Conservation (phyloP, 495 filamentous ascomycete species). For the Hypoxylon cercidicola region DNA sequence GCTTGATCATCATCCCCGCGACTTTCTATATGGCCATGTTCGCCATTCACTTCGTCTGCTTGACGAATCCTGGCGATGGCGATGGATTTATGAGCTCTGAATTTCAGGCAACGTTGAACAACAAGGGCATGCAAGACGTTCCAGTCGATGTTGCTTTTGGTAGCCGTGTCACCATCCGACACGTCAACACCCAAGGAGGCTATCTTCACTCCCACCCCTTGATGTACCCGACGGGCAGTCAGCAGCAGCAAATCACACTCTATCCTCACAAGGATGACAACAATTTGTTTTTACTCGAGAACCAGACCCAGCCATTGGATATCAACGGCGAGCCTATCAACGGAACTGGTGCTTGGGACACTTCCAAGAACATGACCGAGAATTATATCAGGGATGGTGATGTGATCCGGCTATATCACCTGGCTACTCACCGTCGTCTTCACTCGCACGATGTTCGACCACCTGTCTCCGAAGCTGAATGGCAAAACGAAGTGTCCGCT, state of each 20-base stretch:
- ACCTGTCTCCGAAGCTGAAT: constrained; percentile 96
- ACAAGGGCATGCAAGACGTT: constrained; percentile 94
- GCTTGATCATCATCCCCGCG: constrained; percentile 88
- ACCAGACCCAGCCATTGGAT: constrained; percentile 90
- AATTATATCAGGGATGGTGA: constrained; percentile 81
- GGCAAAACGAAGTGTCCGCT: constrained; percentile 98
- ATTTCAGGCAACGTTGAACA: constrained; percentile 97
- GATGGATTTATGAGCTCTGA: constrained; percentile 99
- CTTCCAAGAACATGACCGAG: constrained; percentile 63
- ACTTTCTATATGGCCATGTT: constrained; percentile 97
- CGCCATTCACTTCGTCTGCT: constrained; percentile 91
- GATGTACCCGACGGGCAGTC: constrained; percentile 97
- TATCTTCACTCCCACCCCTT: constrained; percentile 96
- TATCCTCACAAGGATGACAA: constrained; percentile 99
- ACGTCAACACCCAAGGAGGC: constrained; percentile 96
- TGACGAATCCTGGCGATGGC: constrained; percentile 93
- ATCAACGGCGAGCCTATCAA: constrained; percentile 77
- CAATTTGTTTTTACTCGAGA: constrained; percentile 92
- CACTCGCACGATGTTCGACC: constrained; percentile 98
- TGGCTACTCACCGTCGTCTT: constrained; percentile 82
- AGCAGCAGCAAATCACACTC: constrained; percentile 97
- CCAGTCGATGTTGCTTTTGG: constrained; percentile 91
- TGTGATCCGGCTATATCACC: constrained; percentile 83
- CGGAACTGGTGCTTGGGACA: constrained; percentile 86
- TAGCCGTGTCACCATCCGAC: constrained; percentile 84